These are phyloP conservation scores for Allantophomopsis lycopodina DNA, from an alignment of 2,329 filamentous ascomycete species.

Conservation along the genomic window DNA sequence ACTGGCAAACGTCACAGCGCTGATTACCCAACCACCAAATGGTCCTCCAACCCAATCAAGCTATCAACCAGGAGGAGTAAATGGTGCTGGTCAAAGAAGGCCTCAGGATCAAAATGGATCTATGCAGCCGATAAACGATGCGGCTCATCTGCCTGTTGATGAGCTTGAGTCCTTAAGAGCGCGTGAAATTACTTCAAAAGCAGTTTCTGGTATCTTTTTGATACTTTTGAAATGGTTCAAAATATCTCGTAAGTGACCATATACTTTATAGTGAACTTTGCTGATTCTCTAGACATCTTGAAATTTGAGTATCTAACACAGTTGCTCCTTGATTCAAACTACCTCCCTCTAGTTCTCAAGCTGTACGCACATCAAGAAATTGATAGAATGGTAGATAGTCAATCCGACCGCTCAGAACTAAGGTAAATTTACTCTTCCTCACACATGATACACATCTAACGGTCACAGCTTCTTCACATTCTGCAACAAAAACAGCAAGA, in stretches of 20 bases:
- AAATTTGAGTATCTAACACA: constrained; percentile 96
- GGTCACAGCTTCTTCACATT: constrained; percentile 73
- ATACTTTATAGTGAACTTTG: neutral
- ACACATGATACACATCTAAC: constrained; percentile 4
- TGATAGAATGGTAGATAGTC: constrained; percentile 77
- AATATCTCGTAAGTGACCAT: constrained; percentile 58
- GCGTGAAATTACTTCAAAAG: constrained; percentile 82
- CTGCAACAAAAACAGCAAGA: constrained; percentile 57
- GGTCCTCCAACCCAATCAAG: constrained; percentile 9
- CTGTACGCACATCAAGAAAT: constrained; percentile 91
- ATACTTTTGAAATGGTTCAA: constrained; percentile 95
- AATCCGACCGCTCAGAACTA: constrained; percentile 67
- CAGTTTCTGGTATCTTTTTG: constrained; percentile 77
- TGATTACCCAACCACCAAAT: constrained; percentile 45
- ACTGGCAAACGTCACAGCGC: constrained; percentile 74
- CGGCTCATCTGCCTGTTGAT: constrained; percentile 35
- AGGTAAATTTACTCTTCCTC: constrained; percentile 36
- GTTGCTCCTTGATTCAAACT: constrained; percentile 86
- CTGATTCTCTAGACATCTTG: constrained; percentile 53
- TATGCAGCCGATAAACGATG: constrained; percentile 9
- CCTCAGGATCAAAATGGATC: constrained; percentile 14
- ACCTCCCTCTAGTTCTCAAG: constrained; percentile 83
- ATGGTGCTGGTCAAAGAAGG: constrained; percentile 10
- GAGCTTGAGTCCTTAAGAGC: constrained; percentile 71
- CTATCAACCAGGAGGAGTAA: constrained; percentile 14